Base-by-base conservation (phyloP, 805 yeast genomes). In the Ogataea thermomethanolica region DNA sequence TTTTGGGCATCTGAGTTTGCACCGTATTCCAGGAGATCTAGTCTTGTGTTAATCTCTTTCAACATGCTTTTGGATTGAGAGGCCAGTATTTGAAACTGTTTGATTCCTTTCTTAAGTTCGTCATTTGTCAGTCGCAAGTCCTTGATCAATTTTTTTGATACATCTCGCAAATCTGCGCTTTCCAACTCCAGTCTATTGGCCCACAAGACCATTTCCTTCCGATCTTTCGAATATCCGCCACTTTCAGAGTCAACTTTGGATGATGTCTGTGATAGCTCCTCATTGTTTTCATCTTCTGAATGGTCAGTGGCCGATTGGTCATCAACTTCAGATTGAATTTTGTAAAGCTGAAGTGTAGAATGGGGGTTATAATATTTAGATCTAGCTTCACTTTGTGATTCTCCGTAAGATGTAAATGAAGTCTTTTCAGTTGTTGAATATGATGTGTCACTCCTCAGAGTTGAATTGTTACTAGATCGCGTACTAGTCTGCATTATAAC, bases 121-220 rank as follows among this genome's bases (percentile, higher is more conserved):
- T 29, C 41, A 9, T 50, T 28, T 17, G 39, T 41, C 15, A 30
- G 31, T 6, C 51, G 39, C 17, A 49, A 29, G 21, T 41, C 44
- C 25, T 48, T 37, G 8, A 51, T 44, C 23, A 53, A 31, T 12
- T 47, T 49, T 3, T 40, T 36, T 24, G 58, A 46, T 9, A 59
- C 56, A 9, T 64, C 64, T 29, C 74, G 55, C 20, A 71, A 49
- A 23, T 70, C 76, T 2, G 70, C 56, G 10, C 71, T 62, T 43
- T 76, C 80, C 37, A 74, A 43, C 45, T 76, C 81, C 13, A 76
- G 50, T 25, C 69, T 65, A 5, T 73, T 66, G 0, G 79, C 79
- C 80, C 79, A 75, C 47, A 55, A 24, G 56, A 59, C 31, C n/a
- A 58, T 37, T 23, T 66, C 58, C 59, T 71, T 47, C 13, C 46